phyloP scores from a whole-genome alignment of 148 eudicot genomes.

The Talinum fruticosum region DNA sequence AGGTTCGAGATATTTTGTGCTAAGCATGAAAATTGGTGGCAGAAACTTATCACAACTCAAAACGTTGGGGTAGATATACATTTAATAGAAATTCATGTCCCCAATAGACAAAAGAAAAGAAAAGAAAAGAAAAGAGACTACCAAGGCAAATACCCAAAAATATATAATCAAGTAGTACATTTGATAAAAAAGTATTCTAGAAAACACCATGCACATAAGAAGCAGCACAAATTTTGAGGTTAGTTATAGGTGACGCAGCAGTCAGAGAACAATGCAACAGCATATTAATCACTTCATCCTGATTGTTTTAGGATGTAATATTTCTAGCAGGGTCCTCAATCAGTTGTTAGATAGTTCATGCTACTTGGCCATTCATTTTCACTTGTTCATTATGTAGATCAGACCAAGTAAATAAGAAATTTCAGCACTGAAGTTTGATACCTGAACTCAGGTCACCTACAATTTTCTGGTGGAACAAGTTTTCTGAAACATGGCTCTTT shows the following conservation, averaged over 20 bases:
- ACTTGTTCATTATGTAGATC: background rate
- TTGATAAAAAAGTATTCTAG: background rate
- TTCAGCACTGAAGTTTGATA: background rate
- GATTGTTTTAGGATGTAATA: background rate
- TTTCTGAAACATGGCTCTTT: too few relatives aligned
- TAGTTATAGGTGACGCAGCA: background rate
- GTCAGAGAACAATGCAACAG: background rate
- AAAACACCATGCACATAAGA: background rate
- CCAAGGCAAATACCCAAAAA: background rate
- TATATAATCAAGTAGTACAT: background rate
- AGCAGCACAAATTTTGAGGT: background rate
- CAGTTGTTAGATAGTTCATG: background rate
- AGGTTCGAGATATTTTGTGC: background rate
- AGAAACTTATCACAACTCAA: background rate
- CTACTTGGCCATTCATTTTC: background rate
- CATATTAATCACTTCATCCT: background rate
- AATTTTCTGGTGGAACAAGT: background rate
- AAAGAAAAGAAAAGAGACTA: background rate
- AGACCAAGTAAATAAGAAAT: too few relatives aligned
- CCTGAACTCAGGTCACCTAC: background rate
- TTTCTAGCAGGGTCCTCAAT: background rate
- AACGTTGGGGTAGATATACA: too few relatives aligned
- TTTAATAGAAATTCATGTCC: background rate
- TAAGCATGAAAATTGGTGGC: background rate
- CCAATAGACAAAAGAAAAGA: background rate